These are phyloP conservation scores for Parachaetomium inaequale DNA, from an alignment of 495 filamentous ascomycete genomes.

Conservation along the genomic window DNA sequence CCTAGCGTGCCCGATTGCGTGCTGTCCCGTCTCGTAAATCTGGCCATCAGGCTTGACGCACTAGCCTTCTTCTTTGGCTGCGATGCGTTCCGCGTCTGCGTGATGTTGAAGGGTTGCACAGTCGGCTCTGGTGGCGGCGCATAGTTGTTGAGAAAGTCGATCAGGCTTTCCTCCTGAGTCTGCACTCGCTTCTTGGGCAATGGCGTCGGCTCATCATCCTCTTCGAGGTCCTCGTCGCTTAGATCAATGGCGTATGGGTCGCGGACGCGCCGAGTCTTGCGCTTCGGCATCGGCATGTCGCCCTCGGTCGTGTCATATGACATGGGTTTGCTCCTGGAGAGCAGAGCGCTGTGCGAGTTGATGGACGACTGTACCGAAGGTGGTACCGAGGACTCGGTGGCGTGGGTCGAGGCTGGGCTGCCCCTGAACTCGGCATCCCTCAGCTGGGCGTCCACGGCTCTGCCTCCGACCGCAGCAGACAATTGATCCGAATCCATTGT, in stretches of 20 bases:
- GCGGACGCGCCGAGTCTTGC: constrained; percentile 71
- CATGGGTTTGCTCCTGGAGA: constrained; percentile 33
- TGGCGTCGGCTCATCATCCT: constrained; percentile 41
- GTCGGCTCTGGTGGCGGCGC: constrained; percentile 63
- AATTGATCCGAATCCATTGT: constrained; percentile 84
- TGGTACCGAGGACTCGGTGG: constrained; percentile 34
- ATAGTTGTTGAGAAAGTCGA: constrained; percentile 84
- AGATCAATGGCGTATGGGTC: constrained; percentile 92
- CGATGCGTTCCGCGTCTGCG: constrained; percentile 11
- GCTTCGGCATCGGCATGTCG: constrained; percentile 53
- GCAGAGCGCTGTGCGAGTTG: constrained; percentile 50
- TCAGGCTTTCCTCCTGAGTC: constrained; percentile 66
- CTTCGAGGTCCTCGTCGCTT: constrained; percentile 72
- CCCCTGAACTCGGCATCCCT: constrained; percentile 41
- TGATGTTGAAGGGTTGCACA: constrained; percentile 36
- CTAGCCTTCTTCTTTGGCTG: constrained; percentile 59
- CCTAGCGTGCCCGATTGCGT: constrained; percentile 3
- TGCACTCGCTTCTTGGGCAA: constrained; percentile 34
- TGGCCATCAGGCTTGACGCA: constrained; percentile 58
- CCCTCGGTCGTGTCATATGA: constrained; percentile 30
- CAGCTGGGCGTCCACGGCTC: constrained; percentile 48
- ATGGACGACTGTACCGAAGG: constrained; percentile 44
- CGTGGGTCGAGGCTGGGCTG: constrained; percentile 45
- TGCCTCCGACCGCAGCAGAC: constrained; percentile 48
- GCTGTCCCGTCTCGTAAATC: constrained; percentile 50